Evolutionary conservation across 192 early-diverging fungal genomes (phyloP), one percentile per base, ranked within the genome.

Genomic region (Coemansia erecta): DNA sequence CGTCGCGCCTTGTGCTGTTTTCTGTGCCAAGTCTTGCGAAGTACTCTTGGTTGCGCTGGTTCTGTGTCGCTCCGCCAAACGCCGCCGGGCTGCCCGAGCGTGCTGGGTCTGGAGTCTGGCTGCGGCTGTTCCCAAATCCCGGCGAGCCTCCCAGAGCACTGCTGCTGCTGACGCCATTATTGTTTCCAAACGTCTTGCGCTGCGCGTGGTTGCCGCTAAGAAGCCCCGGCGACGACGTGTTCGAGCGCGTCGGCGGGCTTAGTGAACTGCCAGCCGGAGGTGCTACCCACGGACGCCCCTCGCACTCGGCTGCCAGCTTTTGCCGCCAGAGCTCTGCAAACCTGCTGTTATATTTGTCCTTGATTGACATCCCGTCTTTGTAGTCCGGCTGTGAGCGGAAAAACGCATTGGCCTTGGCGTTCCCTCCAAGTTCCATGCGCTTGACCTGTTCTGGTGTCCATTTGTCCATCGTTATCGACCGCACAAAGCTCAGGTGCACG

Each of bases 391-490:
- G 90, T 1, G 86, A 63, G 57, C 84, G 83, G 75, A 96, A 97
- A 71, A 97, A 98, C 24, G 86, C 85, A 46, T 84, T 82, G 15
- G 91, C 92, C 56, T 89, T 90, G 44, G 81, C 72, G 70, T 98
- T 98, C 12, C 97, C 97, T 62, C 94, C 97, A 44, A 85, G 66
- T 79, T 88, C 80, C 95, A 99, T 99, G 53, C 94, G 88, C 68
- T 91, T 94, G 53, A 93, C 75, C 72, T 99, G 97, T 73, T 97
- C 94, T 26, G 91, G 87, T 37, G 84, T 88, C 95, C 95, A 99
- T 64, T 90, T 90, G 77, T 99, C 97, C 97, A 99, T 99, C 5
- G 89, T 89, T 56, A 98, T 90, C 3, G 97, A 99, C n/a, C 97
- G 87, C 43, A 99, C 97, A 85, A 99, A 99, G 72, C 87, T 90